Base-by-base conservation (phyloP, 2,329 filamentous ascomycete species). In the Aureobasidium sp. region DNA sequence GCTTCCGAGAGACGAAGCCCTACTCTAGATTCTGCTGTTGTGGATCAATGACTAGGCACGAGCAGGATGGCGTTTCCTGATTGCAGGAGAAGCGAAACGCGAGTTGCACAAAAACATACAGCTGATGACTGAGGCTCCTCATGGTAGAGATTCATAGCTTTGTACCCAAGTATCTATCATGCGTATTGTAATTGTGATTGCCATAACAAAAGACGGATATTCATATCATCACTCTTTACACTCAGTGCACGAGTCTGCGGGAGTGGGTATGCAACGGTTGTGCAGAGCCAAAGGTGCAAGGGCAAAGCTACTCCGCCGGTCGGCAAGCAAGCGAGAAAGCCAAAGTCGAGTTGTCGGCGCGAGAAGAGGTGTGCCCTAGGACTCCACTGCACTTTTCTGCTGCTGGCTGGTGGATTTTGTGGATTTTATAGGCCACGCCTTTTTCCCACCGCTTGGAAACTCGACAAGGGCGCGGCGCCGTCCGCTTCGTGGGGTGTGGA, bases 281-380 rank as follows among this genome's bases (percentile, higher is more conserved):
- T 57, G n/a, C 53, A 45, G 39, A 7, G 16, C 29, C n/a, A 57
- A 21, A 21, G 21, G 21, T 21, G 37, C 37, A 21, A 21, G 21
- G 21, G 21, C 21, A 21, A 21, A 21, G 21, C 21, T 21, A 21
- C 21, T 21, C 21, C 30, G 21, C 29, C 27, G n/a, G 37, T 57
- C 53, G 53, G 53, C 32, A 57, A 57, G 53, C 53, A 57, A 57
- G 53, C 53, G 53, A 57, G 41, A 52, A 34, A 29, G 21, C 5
- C 27, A 34, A 30, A n/a, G 21, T 21, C 21, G 7, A 34, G 11
- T n/a, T 25, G 16, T 39, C 21, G 30, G 49, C 4, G 15, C 39
- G 41, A 47, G 15, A 45, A 32, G 21, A 21, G 9, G 9, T 8
- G 1, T 45, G 37, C 53, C 41, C 53, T 36, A 21, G 13, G 15